Evolutionary conservation across 2,329 filamentous ascomycete species (phyloP), one percentile per base, ranked within the genome.

Genomic region (Penicillium verrucosum): DNA sequence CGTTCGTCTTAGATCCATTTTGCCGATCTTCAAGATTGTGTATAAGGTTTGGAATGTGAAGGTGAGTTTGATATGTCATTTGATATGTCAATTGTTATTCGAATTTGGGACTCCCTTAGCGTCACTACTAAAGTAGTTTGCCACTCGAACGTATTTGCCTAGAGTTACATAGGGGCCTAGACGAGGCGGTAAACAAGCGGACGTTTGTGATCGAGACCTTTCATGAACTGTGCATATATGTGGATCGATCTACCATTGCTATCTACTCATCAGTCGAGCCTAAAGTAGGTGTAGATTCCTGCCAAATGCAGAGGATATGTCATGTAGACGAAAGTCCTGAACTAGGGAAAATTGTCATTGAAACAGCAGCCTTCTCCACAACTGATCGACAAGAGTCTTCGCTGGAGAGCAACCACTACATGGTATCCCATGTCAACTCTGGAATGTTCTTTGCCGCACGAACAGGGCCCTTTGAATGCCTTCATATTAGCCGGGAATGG

Each of bases 1-100:
- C 9, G 18, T 30, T 16, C 8, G 5, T 46, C 11, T 46, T 30
- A 50, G n/a, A 44, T 55, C n/a, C 1, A 18, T n/a, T 29, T 12
- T 16, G 27, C 41, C 16, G 23, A 27, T 45, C 25, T 21, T 1
- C 3, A 14, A 29, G 14, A 52, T 23, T 29, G 14, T 5, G 4
- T 16, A 11, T 36, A 16, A n/a, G 10, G 14, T 11, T n/a, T n/a
- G 4, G 7, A 45, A 60, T 54, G 49, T 60, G 54, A 58, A 56
- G 29, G 14, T 12, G 12, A 32, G 29, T 41, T n/a, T 58, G 62
- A 65, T 48, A 41, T 52, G 37, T 63, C 59, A 42, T 41, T 56
- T 14, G 49, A 54, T 48, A 41, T 52, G 37, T 63, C 59, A 42
- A 37, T 56, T 14, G 49, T 52, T 54, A 42, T 54, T 49, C 50